These are phyloP conservation scores for Beta macrorhiza DNA, from an alignment of 179 eudicot genomes.

Conservation along the genomic window DNA sequence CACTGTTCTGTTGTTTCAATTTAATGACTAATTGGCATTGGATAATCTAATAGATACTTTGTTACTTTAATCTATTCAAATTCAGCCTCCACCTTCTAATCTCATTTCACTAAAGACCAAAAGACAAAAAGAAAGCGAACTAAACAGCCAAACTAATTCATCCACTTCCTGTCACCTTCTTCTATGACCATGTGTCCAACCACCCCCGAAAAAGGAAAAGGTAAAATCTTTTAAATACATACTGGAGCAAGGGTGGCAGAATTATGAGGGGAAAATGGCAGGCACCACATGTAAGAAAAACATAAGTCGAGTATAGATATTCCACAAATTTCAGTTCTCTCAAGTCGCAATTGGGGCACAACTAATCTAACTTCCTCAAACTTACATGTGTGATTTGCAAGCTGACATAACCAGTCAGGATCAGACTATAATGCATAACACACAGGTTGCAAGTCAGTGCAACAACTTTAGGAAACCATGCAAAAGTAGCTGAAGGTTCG, in stretches of 20 bases:
- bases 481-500: not conserved
- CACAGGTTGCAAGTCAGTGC: not conserved
- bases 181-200: not conserved
- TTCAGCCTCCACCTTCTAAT: not conserved
- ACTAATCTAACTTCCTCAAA: not conserved
- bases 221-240: not conserved
- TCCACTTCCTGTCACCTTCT: not conserved
- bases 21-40: not conserved
- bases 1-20: not conserved
- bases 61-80: not conserved
- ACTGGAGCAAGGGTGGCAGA: not conserved
- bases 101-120: not conserved
- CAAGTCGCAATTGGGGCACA: not conserved
- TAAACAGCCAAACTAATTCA: not conserved
- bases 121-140: not conserved
- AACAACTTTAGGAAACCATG: not conserved
- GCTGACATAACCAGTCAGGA: too few species aligned
- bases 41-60: not conserved
- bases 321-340: not conserved
- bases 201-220: not conserved
- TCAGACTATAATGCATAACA: too few species aligned
- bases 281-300: not conserved
- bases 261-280: not conserved
- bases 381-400: too few species aligned
- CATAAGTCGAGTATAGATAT: not conserved